phyloP scores from a whole-genome alignment of 2,329 filamentous ascomycete genomes.

The Curvularia lunata region DNA sequence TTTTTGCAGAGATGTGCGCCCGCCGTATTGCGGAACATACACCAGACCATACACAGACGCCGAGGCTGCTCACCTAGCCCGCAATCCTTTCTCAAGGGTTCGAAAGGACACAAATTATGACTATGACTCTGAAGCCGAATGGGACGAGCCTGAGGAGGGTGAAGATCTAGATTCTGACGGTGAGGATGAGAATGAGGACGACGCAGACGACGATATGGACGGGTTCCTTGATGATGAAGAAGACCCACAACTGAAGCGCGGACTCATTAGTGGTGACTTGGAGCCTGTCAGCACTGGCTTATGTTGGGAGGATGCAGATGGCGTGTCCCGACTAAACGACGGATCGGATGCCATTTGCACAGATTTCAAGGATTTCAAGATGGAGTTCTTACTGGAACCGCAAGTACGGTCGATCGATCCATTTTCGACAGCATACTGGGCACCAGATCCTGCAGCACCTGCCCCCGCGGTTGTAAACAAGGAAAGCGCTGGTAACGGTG shows the following conservation, averaged over 20 bases:
- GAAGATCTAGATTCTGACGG: slow-evolving; percentile 70
- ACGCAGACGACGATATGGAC: slow-evolving; percentile 85
- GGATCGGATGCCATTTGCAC: slow-evolving; percentile 55
- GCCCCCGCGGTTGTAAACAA: slow-evolving; percentile 20
- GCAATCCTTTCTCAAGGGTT: slow-evolving; percentile 61
- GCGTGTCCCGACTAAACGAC: slow-evolving; percentile 53
- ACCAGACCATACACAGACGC: slow-evolving; percentile 63
- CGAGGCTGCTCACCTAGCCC: slow-evolving; percentile 57
- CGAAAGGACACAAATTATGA: slow-evolving; percentile 75
- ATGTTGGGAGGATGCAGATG: slow-evolving; percentile 73
- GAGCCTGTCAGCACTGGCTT: slow-evolving; percentile 80
- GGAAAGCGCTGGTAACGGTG: slow-evolving; percentile 23
- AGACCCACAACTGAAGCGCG: slow-evolving; percentile 61
- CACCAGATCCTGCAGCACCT: slow-evolving; percentile 34
- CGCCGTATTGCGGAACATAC: slow-evolving; percentile 74
- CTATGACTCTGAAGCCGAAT: slow-evolving; percentile 85
- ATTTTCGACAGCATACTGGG: slow-evolving; percentile 84
- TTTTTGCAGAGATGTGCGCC: slow-evolving; percentile 67
- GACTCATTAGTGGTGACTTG: slow-evolving; percentile 69
- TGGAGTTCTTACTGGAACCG: slow-evolving; percentile 71
- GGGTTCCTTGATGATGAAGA: slow-evolving; percentile 90
- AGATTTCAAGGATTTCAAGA: slow-evolving; percentile 66
- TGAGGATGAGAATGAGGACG: slow-evolving; percentile 71
- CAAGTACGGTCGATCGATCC: slow-evolving; percentile 74
- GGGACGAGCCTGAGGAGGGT: slow-evolving; percentile 76